These are phyloP conservation scores for Pleurotus tuoliensis DNA, from an alignment of 768 basidiomycete genomes.

Conservation along the genomic window DNA sequence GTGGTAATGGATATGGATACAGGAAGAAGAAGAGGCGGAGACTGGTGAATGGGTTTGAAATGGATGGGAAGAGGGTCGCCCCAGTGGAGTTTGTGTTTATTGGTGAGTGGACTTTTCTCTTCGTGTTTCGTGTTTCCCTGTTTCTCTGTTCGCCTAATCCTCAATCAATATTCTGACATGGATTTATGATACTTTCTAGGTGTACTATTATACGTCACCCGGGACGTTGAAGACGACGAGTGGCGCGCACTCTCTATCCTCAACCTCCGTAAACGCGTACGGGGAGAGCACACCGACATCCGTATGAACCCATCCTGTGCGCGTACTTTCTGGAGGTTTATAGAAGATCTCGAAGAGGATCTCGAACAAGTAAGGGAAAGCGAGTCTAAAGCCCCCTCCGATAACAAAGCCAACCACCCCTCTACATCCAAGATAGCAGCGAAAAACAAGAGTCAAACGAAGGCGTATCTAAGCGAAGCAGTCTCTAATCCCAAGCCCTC, in stretches of 20 bases:
- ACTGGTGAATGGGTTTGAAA: conserved; percentile 47
- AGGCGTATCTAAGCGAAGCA: too few relatives aligned
- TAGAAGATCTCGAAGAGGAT: conserved; percentile 19
- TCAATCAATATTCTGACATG: neutral
- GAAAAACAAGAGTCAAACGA: too few relatives aligned
- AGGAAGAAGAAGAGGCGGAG: conserved; percentile 10
- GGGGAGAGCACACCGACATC: conserved; percentile 57
- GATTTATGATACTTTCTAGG: conserved; percentile 35
- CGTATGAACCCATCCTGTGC: conserved; percentile 57
- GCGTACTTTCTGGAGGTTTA: conserved; percentile 53
- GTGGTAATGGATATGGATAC: too few relatives aligned
- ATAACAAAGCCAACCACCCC: too few relatives aligned
- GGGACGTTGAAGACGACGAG: conserved; percentile 36
- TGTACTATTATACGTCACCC: conserved; percentile 58
- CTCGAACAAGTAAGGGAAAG: too few relatives aligned
- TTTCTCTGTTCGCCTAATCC: too few relatives aligned
- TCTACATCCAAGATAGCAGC: too few relatives aligned
- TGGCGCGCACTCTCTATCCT: conserved; percentile 54
- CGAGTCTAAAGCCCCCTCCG: too few relatives aligned
- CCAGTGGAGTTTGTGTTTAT: conserved; percentile 81
- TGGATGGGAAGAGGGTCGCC: conserved; percentile 57
- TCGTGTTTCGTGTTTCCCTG: too few relatives aligned
- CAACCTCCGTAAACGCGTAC: conserved; percentile 52
- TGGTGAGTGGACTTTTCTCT: conserved; percentile 38
- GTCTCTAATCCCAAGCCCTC: too few relatives aligned